Percentiles rank a stretch among this genome's conserved stretches.
Evolutionary conservation across 2,329 filamentous ascomycete genomes (phyloP).

Genomic region (Apiospora aurea): DNA sequence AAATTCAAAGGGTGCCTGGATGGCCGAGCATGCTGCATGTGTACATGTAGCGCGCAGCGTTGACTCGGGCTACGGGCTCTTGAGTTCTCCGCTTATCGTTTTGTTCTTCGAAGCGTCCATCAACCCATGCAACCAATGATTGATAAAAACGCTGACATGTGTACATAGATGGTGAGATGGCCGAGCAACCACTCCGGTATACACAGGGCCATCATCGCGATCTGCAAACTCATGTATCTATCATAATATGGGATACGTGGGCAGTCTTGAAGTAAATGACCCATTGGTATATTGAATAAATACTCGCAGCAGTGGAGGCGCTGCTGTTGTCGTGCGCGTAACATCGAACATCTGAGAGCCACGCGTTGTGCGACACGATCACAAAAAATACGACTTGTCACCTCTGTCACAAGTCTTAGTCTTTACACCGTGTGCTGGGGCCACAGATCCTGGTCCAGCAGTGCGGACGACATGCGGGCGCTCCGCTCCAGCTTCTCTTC

Average conservation of each 20-base stretch:
- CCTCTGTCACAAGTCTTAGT: not conserved
- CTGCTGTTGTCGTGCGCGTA: not conserved
- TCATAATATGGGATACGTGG: not conserved
- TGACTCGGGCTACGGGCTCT: conserved; percentile 6
- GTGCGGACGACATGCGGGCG: not conserved
- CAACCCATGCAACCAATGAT: not conserved
- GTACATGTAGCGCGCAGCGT: not conserved
- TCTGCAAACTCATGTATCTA: not conserved
- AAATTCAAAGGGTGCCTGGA: not conserved
- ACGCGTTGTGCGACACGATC: conserved; percentile 12
- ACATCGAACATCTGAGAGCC: conserved; percentile 1
- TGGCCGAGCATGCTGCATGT: not conserved
- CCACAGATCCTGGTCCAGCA: not conserved
- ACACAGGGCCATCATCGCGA: not conserved
- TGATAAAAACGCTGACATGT: not conserved
- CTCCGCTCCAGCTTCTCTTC: not conserved
- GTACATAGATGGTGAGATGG: not conserved
- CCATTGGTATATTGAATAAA: not conserved
- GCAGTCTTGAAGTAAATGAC: not conserved
- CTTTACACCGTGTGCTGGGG: not conserved
- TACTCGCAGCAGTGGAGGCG: not conserved
- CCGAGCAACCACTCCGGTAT: not conserved
- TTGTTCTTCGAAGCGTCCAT: not conserved
- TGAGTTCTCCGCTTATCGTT: not conserved
- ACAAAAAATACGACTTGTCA: not conserved